phyloP scores from a whole-genome alignment of 257 asterid genomes.

The Datura wrightii region DNA sequence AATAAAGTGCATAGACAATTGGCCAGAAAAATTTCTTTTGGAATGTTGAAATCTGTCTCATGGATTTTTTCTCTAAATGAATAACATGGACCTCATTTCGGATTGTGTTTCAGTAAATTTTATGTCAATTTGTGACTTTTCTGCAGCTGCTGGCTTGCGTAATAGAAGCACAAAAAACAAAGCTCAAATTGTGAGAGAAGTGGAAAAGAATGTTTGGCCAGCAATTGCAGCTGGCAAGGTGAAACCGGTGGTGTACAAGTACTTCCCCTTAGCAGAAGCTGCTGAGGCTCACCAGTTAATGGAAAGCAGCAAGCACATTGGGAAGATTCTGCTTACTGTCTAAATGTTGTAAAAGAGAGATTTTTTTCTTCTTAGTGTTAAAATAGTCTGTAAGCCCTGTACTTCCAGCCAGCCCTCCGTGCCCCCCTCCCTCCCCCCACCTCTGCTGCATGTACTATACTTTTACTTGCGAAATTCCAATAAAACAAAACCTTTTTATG shows the following conservation, averaged over 20 bases:
- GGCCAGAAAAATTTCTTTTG: neutral
- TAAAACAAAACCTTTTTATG: neutral
- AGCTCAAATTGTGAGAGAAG: constrained; percentile 82
- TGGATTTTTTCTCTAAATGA: neutral
- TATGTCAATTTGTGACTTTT: neutral
- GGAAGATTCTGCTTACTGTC: constrained; percentile 74
- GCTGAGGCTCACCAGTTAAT: constrained; percentile 80
- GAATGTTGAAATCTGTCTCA: constrained; percentile 5
- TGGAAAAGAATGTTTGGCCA: constrained; percentile 94
- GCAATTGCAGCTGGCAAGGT: constrained; percentile 79
- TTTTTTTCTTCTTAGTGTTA: neutral
- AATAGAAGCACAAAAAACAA: constrained; percentile 69
- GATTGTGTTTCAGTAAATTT: neutral
- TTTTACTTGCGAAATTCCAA: neutral
- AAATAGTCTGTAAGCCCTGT: neutral
- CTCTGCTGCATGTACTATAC: constrained; percentile 14
- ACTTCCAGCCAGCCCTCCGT: neutral
- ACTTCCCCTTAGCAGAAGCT: constrained; percentile 66
- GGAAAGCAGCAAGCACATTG: constrained; percentile 92
- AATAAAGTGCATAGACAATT: neutral
- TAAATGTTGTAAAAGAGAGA: constrained; percentile 28
- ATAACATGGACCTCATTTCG: neutral
- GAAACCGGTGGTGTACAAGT: constrained; percentile 74
- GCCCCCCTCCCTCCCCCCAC: neutral
- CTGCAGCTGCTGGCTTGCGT: constrained; percentile 85